Percentiles rank a stretch among this genome's conserved stretches.
Evolutionary conservation across 768 basidiomycete species (phyloP).

Genomic region (Basidioascus undulatus): DNA sequence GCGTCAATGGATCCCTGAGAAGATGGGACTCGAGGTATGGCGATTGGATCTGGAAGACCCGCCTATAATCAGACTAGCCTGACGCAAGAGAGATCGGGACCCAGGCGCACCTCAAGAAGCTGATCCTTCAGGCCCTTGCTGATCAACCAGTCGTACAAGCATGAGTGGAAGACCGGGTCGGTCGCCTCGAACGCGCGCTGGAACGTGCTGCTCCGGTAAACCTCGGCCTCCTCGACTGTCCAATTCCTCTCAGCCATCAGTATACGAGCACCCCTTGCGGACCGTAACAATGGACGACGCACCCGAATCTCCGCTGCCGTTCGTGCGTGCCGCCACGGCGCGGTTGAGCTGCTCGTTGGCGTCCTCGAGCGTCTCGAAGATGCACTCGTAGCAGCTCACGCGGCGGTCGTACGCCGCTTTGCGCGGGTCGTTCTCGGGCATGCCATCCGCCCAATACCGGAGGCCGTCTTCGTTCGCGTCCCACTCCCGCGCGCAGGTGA

Average conservation of each 20-base stretch:
- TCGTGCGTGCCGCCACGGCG: conserved; percentile 15
- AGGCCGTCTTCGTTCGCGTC: conserved; percentile 41
- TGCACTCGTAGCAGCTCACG: conserved; percentile 51
- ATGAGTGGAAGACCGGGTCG: conserved; percentile 84
- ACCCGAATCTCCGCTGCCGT: conserved; percentile 8
- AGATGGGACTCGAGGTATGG: conserved; percentile 74
- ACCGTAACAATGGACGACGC: not conserved
- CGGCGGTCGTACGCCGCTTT: conserved; percentile 34
- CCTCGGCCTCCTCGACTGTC: conserved; percentile 33
- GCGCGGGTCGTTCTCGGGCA: conserved; percentile 33
- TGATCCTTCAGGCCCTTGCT: conserved; percentile 56
- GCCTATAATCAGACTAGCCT: conserved; percentile 5
- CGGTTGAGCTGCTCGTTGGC: conserved; percentile 39
- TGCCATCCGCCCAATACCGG: conserved; percentile 42
- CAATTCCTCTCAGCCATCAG: too few species aligned
- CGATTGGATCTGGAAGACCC: conserved; percentile 41
- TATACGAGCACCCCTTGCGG: too few species aligned
- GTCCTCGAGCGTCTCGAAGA: conserved; percentile 52
- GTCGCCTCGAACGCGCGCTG: conserved; percentile 58
- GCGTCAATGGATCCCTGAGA: conserved; percentile 48
- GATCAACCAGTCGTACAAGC: conserved; percentile 85
- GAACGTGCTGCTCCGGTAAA: conserved; percentile 61
- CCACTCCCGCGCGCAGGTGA: conserved; percentile 52
- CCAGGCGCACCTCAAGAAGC: conserved; percentile 47
- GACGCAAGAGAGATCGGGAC: too few species aligned